Percentiles rank a stretch among this genome's conserved stretches.
phyloP scores from a whole-genome alignment of 2,329 filamentous ascomycete genomes.

The Trichoderma polysporum region DNA sequence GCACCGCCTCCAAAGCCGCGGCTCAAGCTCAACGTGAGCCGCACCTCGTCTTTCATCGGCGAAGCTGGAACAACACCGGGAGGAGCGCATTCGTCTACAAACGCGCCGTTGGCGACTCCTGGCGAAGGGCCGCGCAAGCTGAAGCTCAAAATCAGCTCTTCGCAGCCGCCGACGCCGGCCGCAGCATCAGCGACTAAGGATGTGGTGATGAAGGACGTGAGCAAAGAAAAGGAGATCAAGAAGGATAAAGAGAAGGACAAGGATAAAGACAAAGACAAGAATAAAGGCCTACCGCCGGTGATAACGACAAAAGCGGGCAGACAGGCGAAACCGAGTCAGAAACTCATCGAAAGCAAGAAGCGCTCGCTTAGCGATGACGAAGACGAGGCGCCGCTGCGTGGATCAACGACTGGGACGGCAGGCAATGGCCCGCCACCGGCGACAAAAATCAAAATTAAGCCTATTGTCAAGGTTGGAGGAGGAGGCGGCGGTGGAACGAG shows the following conservation, averaged over 20 bases:
- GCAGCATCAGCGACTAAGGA: conserved; percentile 16
- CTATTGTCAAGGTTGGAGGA: conserved; percentile 20
- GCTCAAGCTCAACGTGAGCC: conserved; percentile 42
- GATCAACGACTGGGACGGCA: conserved; percentile 47
- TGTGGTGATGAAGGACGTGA: background rate
- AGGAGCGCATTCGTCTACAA: conserved; percentile 5
- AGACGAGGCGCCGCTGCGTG: conserved; percentile 41
- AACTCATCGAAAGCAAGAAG: conserved; percentile 60
- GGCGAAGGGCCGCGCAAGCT: conserved; percentile 39
- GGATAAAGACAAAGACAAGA: conserved; percentile 11
- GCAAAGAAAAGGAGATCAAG: conserved; percentile 16
- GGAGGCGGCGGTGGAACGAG: background rate
- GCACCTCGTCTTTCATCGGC: conserved; percentile 37
- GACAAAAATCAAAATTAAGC: conserved; percentile 56
- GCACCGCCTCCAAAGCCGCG: conserved; percentile 38
- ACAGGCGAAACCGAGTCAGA: conserved; percentile 58
- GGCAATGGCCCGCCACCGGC: conserved; percentile 34
- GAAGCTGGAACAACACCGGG: conserved; percentile 29
- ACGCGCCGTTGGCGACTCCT: conserved; percentile 27
- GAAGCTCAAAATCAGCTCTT: conserved; percentile 44
- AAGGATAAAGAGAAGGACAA: conserved; percentile 3
- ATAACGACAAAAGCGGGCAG: conserved; percentile 60
- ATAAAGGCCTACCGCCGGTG: conserved; percentile 15
- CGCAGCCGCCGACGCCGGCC: conserved; percentile 41
- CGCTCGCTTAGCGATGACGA: conserved; percentile 57